A percentile compares a stretch with the other conserved stretches of the same genome.
These are phyloP conservation scores for Blastobotrys capitulatus DNA, from an alignment of 1,139 yeast genomes.

Conservation along the genomic window DNA sequence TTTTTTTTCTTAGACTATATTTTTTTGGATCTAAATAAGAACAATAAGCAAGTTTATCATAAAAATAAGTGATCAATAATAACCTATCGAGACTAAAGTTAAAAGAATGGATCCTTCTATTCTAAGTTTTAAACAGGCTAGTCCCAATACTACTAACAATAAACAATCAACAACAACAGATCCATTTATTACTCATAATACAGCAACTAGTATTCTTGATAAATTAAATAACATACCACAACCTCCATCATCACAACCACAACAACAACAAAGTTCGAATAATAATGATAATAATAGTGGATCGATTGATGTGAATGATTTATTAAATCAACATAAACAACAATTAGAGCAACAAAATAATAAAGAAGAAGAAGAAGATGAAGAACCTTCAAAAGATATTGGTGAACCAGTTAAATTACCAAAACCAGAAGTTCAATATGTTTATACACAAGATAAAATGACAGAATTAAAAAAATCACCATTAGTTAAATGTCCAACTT, in stretches of 20 bases:
- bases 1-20: too few species aligned
- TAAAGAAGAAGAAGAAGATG: not conserved
- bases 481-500: conserved; percentile 18
- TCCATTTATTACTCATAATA: not conserved
- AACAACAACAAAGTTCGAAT: not conserved
- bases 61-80: too few species aligned
- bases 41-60: not conserved
- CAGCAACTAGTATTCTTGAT: not conserved
- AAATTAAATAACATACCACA: not conserved
- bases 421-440: not conserved
- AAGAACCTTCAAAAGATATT: too few species aligned
- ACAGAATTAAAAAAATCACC: conserved; percentile 20
- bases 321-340: not conserved
- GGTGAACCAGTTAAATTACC: not conserved
- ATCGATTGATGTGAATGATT: not conserved
- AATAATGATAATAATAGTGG: not conserved
- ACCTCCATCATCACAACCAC: too few species aligned
- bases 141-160: not conserved
- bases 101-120: not conserved
- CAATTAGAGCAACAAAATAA: not conserved
- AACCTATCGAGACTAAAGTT: not conserved
- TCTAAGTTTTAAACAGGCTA: not conserved
- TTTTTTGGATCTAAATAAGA: not conserved
- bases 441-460: conserved; percentile 4
- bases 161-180: not conserved